Evolutionary conservation across 352 stramenopile species (phyloP), one percentile per base, ranked within the genome.

Genomic region (Globisporangium solare): DNA sequence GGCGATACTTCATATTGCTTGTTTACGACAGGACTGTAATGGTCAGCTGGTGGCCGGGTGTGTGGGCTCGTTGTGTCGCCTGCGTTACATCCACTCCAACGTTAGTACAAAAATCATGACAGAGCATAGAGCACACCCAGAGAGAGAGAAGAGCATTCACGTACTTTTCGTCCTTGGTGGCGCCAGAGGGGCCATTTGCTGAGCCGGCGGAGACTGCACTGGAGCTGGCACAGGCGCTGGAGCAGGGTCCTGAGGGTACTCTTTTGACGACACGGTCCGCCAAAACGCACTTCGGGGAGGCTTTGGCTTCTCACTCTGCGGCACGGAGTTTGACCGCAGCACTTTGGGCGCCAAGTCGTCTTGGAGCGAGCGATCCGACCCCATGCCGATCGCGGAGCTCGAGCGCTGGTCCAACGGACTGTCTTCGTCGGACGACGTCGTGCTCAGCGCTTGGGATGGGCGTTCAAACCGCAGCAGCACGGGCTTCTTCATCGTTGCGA

Each of bases 401-500:
- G 74, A 70, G 4, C 73, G 70, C 37, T 79, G 75, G 27, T 81
- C 72, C 24, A 88, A 61, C 17, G 67, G 54, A 17, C 70, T 67
- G 48, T 83, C 51, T 40, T 68, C 76, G 39, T 84, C 73, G 1
- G 74, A 83, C 17, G 67, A 74, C 27, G 74, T 74, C 21, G 76
- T 83, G 43, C 64, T 72, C 37, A 64, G 71, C n/a, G 61, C 64
- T 35, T 35, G 27, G 27, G 27, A 35, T 10, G 78, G 47, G 3
- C 77, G 79, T 58, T 92, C 80, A 52, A 95, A 95, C 6, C 85
- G 85, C 39, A 95, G 64, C 47, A 95, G 55, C 50, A 95, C 85
- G 24, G 85, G 85, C 63, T 95, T 94, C 67, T 95, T 92, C 82
- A 93, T 95, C 20, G 85, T 95, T 39, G 85, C 79, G 39, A 95